Percentiles rank a stretch among this genome's conserved stretches.
These are phyloP conservation scores for Lycium ferocissimum DNA, from an alignment of 257 asterid genomes.

Conservation along the genomic window DNA sequence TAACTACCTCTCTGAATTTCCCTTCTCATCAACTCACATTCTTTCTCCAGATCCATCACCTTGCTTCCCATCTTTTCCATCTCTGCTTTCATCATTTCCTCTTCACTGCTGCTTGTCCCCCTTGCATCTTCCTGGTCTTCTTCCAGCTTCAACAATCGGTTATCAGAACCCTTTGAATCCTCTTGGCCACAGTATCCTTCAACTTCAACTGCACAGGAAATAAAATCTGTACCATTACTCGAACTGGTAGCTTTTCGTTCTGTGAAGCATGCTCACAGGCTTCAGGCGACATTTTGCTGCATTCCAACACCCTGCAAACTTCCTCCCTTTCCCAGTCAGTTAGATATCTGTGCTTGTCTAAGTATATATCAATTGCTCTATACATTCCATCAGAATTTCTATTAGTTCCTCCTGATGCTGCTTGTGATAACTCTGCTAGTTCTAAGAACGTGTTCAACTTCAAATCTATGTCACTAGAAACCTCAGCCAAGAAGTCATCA, in stretches of 20 bases:
- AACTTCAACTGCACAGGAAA: slow-evolving; percentile 66
- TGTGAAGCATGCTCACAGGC: slow-evolving; percentile 75
- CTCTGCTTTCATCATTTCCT: slow-evolving; percentile 53
- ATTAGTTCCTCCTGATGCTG: slow-evolving; percentile 51
- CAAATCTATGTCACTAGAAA: slow-evolving; percentile 68
- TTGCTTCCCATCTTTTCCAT: slow-evolving; percentile 71
- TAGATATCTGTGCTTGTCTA: slow-evolving; percentile 71
- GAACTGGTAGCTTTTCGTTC: slow-evolving; percentile 65
- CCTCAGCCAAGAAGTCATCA: slow-evolving; percentile 65
- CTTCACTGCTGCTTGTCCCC: slow-evolving; percentile 36
- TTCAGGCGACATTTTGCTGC: slow-evolving; percentile 61
- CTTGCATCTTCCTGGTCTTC: slow-evolving; percentile 33
- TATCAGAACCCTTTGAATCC: slow-evolving; percentile 21
- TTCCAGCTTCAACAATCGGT: slow-evolving; percentile 32
- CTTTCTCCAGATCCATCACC: slow-evolving; percentile 64
- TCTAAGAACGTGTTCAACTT: slow-evolving; percentile 44
- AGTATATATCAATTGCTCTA: slow-evolving; percentile 65
- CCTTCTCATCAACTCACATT: slow-evolving; percentile 52
- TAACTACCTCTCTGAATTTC: slow-evolving; percentile 47
- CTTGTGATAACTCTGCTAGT: slow-evolving; percentile 53
- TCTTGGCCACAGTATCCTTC: slow-evolving; percentile 53
- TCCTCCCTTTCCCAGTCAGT: slow-evolving; percentile 70
- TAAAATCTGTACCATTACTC: slow-evolving; percentile 72
- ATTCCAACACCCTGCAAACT: slow-evolving; percentile 63
- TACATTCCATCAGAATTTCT: slow-evolving; percentile 62